Percentiles rank a stretch among this genome's conserved stretches.
These are phyloP conservation scores for Pleurozium schreberi DNA, from an alignment of 225 moss, liverwort and hornwort genomes.

Conservation along the genomic window DNA sequence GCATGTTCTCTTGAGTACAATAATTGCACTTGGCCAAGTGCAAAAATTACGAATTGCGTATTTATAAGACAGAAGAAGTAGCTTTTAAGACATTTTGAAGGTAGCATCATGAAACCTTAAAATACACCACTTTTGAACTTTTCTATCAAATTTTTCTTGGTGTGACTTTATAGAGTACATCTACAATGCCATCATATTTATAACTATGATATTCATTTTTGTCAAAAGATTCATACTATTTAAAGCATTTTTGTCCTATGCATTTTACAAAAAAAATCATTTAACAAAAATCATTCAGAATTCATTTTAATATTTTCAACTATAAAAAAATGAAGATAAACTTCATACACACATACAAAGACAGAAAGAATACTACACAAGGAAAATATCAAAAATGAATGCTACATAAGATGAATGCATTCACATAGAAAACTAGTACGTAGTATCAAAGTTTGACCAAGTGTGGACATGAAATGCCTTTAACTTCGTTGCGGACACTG, in stretches of 20 bases:
- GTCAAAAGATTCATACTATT: neutral
- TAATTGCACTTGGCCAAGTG: too few relatives aligned
- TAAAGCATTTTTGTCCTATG: neutral
- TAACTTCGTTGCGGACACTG: accelerated
- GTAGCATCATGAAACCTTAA: neutral
- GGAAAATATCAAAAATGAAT: neutral
- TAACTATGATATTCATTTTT: neutral
- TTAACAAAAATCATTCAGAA: neutral
- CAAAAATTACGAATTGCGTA: too few relatives aligned
- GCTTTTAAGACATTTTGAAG: neutral
- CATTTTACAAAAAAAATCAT: neutral
- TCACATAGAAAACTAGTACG: neutral
- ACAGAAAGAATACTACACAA: neutral
- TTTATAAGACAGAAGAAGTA: too few relatives aligned
- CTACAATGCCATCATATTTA: neutral
- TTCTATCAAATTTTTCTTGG: neutral
- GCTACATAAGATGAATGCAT: accelerated
- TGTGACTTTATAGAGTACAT: too few relatives aligned
- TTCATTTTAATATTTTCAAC: neutral
- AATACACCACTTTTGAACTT: neutral
- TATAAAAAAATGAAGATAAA: neutral
- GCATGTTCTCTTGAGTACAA: too few relatives aligned
- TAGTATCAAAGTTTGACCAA: neutral
- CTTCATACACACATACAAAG: neutral
- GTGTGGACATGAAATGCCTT: neutral